Percentiles rank a stretch among this genome's conserved stretches.
phyloP scores from a whole-genome alignment of 2,329 filamentous ascomycete genomes.

The Botrytis deweyae region DNA sequence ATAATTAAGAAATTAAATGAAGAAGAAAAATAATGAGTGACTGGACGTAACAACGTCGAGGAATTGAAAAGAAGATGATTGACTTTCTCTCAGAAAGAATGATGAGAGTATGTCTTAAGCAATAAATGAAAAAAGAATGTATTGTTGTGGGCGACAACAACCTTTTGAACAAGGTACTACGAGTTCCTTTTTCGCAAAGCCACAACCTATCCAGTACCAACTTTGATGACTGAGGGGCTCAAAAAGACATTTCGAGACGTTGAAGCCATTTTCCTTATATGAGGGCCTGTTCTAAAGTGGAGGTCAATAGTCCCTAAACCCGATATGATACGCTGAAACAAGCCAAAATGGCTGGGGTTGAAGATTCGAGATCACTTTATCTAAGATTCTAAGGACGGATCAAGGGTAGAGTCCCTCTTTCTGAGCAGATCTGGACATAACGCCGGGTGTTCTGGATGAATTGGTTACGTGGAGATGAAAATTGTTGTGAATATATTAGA shows the following conservation, averaged over 20 bases:
- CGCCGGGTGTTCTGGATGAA: constrained; percentile 13
- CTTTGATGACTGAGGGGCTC: constrained; percentile 8
- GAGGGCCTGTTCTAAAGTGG: constrained; percentile 12
- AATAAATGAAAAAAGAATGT: background rate
- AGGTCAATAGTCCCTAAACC: background rate
- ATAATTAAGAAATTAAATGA: constrained; percentile 26
- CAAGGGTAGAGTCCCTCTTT: background rate
- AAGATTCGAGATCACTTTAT: constrained; percentile 14
- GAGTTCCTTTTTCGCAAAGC: constrained; percentile 11
- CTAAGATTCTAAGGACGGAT: background rate
- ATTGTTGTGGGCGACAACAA: constrained; percentile 16
- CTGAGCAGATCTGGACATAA: background rate
- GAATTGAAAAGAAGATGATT: constrained; percentile 6
- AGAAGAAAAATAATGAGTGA: constrained; percentile 30
- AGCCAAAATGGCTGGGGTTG: background rate
- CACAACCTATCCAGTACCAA: constrained; percentile 3
- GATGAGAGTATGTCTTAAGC: constrained; percentile 18
- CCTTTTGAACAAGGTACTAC: constrained; percentile 17
- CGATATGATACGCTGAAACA: constrained; percentile 1
- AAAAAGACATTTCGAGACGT: constrained; percentile 11
- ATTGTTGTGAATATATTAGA: constrained; percentile 18
- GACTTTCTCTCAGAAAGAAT: constrained; percentile 23
- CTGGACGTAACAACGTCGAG: constrained; percentile 32
- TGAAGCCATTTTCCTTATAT: background rate
- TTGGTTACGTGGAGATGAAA: constrained; percentile 19